Percentiles rank a stretch among this genome's conserved stretches.
phyloP scores from a whole-genome alignment of 805 yeast genomes.

The Ogataea degrootiae region DNA sequence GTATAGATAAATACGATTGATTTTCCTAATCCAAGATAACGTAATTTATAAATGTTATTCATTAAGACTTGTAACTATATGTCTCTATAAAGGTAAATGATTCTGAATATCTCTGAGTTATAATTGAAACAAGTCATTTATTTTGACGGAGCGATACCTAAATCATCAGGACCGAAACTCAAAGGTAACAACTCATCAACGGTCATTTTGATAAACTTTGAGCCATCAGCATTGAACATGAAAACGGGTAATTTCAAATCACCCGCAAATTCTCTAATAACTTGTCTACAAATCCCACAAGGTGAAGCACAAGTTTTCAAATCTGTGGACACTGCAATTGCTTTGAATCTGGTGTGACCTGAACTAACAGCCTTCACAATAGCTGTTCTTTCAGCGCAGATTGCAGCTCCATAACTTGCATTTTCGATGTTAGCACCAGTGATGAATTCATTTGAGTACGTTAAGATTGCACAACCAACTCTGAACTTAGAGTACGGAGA shows the following conservation, averaged over 20 bases:
- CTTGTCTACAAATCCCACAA: constrained; percentile 93
- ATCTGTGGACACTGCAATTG: constrained; percentile 67
- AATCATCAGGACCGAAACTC: constrained; percentile 81
- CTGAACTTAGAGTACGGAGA: constrained; percentile 72
- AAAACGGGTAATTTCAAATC: constrained; percentile 44
- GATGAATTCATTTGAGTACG: constrained; percentile 43
- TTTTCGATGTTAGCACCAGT: constrained; percentile 90
- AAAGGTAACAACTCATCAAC: constrained; percentile 68
- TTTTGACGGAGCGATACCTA: constrained; percentile 18
- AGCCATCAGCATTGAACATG: constrained; percentile 62
- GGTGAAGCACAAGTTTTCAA: constrained; percentile 63
- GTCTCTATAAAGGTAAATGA: too few relatives aligned
- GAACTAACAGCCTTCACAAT: constrained; percentile 47
- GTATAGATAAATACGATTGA: too few relatives aligned
- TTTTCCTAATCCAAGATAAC: too few relatives aligned
- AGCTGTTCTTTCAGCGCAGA: constrained; percentile 76
- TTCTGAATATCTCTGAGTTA: too few relatives aligned
- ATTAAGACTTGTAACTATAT: too few relatives aligned
- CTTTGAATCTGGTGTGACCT: constrained; percentile 43
- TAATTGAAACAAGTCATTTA: neutral
- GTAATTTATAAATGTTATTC: too few relatives aligned
- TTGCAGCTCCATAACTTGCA: constrained; percentile 77
- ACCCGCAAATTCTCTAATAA: constrained; percentile 74
- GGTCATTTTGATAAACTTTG: constrained; percentile 38
- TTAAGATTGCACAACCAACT: constrained; percentile 76